Percentiles rank a stretch among this genome's conserved stretches.
These are phyloP conservation scores for Globisporangium cystogenes DNA, from an alignment of 352 stramenopile species.

Conservation along the genomic window DNA sequence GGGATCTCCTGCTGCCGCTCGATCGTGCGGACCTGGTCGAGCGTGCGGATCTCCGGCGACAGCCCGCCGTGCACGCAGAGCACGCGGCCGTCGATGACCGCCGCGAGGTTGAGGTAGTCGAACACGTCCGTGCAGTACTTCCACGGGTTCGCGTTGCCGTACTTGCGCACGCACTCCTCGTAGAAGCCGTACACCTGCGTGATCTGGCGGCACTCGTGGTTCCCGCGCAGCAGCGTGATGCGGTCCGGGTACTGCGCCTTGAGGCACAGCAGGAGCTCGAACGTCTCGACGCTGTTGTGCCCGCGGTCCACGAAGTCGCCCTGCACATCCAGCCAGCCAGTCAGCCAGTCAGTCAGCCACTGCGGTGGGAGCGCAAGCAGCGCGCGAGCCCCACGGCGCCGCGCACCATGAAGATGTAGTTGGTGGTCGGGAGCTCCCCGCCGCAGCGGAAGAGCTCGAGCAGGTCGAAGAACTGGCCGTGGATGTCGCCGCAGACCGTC, in stretches of 20 bases:
- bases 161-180: conserved; percentile 96
- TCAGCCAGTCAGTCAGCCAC: too few species aligned
- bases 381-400: too few species aligned
- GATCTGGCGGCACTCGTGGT: conserved; percentile 93
- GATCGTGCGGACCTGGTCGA: conserved; percentile 96
- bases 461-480: conserved; percentile 89
- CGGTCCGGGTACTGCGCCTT: conserved; percentile 85
- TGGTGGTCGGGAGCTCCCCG: conserved; percentile 79
- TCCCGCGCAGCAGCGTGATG: conserved; percentile 85
- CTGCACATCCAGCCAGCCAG: conserved; percentile 24
- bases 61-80: conserved; percentile 95
- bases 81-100: conserved; percentile 90
- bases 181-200: conserved; percentile 98
- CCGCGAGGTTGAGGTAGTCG: conserved; percentile 94
- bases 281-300: conserved; percentile 89
- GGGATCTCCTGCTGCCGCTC: conserved; percentile 96
- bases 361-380: too few species aligned
- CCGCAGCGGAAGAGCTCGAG: conserved; percentile 85
- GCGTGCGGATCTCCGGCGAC: conserved; percentile 91
- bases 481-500: conserved; percentile 87
- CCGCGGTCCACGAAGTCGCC: conserved; percentile 89
- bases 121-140: conserved; percentile 97
- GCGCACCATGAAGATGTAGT: conserved; percentile 89
- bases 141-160: conserved; percentile 95
- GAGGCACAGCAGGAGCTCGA: conserved; percentile 84